phyloP scores from a whole-genome alignment of 805 yeast genomes.

The Saccharomyces eubayanus region DNA sequence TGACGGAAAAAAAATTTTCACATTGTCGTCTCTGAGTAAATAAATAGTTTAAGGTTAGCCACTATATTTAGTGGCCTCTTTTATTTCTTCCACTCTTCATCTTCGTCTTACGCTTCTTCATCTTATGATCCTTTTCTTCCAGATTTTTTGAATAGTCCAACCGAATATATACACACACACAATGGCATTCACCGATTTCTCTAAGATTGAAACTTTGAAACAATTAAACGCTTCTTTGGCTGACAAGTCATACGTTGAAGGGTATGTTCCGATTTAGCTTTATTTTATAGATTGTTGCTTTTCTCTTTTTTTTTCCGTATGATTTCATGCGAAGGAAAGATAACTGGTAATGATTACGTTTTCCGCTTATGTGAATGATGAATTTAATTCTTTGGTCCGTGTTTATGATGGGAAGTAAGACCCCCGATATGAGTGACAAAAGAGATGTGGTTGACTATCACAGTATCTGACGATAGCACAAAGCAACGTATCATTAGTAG shows the following conservation, averaged over 20 bases:
- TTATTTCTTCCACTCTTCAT: not conserved
- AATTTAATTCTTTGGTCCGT: conserved; percentile 75
- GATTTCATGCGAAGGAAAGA: not conserved
- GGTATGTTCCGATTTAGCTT: conserved; percentile 53
- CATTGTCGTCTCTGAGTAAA: not conserved
- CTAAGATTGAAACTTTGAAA: conserved; percentile 64
- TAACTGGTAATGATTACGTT: not conserved
- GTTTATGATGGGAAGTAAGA: conserved; percentile 87
- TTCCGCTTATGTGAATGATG: conserved; percentile 42
- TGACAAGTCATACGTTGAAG: conserved; percentile 90
- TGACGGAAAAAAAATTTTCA: not conserved
- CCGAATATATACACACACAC: conserved; percentile 9
- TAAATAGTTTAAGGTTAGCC: not conserved
- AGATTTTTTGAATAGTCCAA: not conserved
- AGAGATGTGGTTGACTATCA: conserved; percentile 32
- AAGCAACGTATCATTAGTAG: not conserved
- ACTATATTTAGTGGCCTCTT: not conserved
- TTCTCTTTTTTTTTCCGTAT: not conserved
- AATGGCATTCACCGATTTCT: conserved; percentile 77
- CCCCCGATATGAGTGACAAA: conserved; percentile 92
- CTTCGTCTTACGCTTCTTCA: not conserved
- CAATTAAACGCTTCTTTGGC: conserved; percentile 79
- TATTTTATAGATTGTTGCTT: conserved; percentile 2
- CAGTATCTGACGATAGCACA: conserved; percentile 31
- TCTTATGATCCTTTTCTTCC: not conserved